Base-by-base conservation (phyloP, 179 eudicot species). In the Actinidia arguta region DNA sequence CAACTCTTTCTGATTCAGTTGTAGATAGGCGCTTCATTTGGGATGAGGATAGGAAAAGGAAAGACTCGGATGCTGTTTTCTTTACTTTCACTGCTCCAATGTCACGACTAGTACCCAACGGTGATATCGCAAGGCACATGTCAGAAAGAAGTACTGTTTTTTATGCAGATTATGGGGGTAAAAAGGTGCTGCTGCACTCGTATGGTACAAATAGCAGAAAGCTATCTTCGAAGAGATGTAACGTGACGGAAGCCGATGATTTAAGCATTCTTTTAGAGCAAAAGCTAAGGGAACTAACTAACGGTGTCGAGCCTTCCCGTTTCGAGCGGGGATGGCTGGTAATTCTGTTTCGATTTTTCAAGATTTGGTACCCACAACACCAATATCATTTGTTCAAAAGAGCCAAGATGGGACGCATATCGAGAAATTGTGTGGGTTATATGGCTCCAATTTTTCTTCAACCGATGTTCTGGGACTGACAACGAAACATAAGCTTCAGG, bases 71-170 rank as follows among this genome's bases (percentile, higher is more conserved):
- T 89, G 97, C 95, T 63, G 93, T 96, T 76, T 96, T 98, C 9
- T 96, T 96, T 88, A 96, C 98, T 16, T 96, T 96, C 78, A 93
- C 94, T 13, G 95, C 99, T 68, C 99, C 99, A n/a, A 92, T 95
- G 36, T 94, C 93, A 81, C 92, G 89, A 83, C 25, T 94, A 51
- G 79, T 59, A 11, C 66, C 84, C 47, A 89, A 82, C n/a, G n/a
- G n/a, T n/a, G n/a, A n/a, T n/a, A 56, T 88, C 92, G 1, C 84
- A 47, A 59, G 76, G 89, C 78, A 79, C 91, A 61, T 62, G 82
- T 73, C 89, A 88, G 90, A 81, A 76, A 84, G 83, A 54, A 82
- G 71, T 79, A 69, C 68, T 54, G 80, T 25, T 61, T 20, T 79
- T 82, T 80, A 52, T 81, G 75, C 68, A 59, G 87, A 69, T 80